Conservation (phyloP, 1,139 yeast genomes). For the Candida albicans region DNA sequence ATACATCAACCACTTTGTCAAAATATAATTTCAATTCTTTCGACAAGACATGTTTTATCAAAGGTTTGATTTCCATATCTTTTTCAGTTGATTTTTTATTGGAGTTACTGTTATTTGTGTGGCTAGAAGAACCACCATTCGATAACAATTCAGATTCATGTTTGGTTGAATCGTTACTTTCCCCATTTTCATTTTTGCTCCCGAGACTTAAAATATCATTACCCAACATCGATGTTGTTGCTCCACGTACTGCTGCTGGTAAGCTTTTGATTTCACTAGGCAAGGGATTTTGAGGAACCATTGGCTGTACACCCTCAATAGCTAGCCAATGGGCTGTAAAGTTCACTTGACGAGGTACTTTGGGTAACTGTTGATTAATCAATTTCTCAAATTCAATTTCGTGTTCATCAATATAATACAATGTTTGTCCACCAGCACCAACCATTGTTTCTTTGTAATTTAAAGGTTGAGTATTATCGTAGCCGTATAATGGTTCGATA, state of each 20-base stretch:
- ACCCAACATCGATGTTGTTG: constrained; percentile 52
- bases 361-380: constrained; percentile 91
- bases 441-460: constrained; percentile 79
- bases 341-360: constrained; percentile 88
- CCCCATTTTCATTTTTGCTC: constrained; percentile 20
- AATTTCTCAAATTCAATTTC: constrained; percentile 93
- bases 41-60: constrained; percentile 94
- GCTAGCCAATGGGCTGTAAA: constrained; percentile 99
- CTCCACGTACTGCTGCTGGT: constrained; percentile 71
- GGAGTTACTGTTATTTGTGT: constrained; percentile 9
- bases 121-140: not conserved
- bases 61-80: constrained; percentile 81
- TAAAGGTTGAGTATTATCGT: constrained; percentile 62
- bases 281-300: constrained; percentile 94
- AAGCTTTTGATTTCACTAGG: constrained; percentile 68
- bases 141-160: not conserved
- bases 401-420: constrained; percentile 86
- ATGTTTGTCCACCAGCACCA: constrained; percentile 86
- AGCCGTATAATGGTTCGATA: constrained; percentile 84
- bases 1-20: constrained; percentile 83
- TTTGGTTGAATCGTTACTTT: constrained; percentile 13
- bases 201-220: constrained; percentile 37
- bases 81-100: constrained; percentile 41
- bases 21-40: constrained; percentile 92
- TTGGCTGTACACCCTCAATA: constrained; percentile 97